A percentile compares a stretch with the other conserved stretches of the same genome.
Conservation (phyloP, 2,329 filamentous ascomycete genomes). For the Paracoccidioides brasiliensis region DNA sequence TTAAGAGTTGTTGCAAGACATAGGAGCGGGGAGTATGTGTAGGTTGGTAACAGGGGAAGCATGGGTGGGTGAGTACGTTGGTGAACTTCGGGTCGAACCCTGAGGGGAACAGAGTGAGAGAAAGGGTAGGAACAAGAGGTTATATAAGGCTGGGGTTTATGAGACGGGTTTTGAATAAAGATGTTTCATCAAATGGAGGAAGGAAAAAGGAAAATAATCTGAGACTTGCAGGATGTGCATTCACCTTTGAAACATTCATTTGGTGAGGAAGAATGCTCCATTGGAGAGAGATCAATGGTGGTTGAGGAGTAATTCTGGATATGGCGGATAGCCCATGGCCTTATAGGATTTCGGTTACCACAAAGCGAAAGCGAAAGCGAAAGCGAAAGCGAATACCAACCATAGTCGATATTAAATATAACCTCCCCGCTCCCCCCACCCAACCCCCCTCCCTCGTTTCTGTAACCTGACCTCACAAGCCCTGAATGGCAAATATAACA, state of each 20-base stretch:
- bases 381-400: no score
- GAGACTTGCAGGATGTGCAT: neutral
- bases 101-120: slow-evolving; percentile 2
- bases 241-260: neutral
- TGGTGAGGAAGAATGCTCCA: no score
- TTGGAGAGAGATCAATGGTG: no score
- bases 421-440: no score
- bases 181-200: neutral
- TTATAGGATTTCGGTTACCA: no score
- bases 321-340: no score
- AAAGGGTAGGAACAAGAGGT: slow-evolving; percentile 8
- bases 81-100: slow-evolving; percentile 9
- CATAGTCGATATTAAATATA: no score
- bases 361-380: no score
- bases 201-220: neutral
- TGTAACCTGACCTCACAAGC: slow-evolving; percentile 7
- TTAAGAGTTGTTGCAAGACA: slow-evolving; percentile 12
- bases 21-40: slow-evolving; percentile 12
- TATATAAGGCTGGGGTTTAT: slow-evolving; percentile 13
- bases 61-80: slow-evolving; percentile 12
- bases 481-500: slow-evolving; percentile 10
- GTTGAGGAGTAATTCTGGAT: no score
- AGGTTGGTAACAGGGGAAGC: slow-evolving; percentile 8
- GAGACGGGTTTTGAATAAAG: slow-evolving; percentile 7
- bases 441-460: neutral